phyloP scores from a whole-genome alignment of 352 stramenopile species.

The Phytophthora capsici region DNA sequence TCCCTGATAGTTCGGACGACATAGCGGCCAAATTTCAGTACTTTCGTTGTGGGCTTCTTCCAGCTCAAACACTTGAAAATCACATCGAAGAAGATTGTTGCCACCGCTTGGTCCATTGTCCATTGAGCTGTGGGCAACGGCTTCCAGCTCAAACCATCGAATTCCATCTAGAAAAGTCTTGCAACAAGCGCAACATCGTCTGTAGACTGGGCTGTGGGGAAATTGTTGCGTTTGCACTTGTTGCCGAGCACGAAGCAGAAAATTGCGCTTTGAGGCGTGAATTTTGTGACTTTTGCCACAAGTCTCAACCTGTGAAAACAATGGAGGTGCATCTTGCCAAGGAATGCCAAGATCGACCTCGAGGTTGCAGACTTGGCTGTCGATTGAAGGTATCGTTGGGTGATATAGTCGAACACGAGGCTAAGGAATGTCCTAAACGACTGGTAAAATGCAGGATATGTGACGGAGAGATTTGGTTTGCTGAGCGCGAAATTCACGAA shows the following conservation, averaged over 20 bases:
- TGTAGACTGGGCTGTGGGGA: constrained; percentile 69
- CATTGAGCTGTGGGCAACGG: constrained; percentile 67
- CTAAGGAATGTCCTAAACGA: constrained; percentile 58
- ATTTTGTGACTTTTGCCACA: constrained; percentile 66
- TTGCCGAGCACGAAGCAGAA: constrained; percentile 62
- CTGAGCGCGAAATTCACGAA: constrained; percentile 50
- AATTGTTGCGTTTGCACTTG: constrained; percentile 48
- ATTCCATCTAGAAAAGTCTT: constrained; percentile 58
- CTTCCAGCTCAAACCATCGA: constrained; percentile 45
- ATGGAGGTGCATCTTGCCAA: constrained; percentile 46
- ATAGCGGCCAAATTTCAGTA: background rate
- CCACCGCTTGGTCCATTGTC: constrained; percentile 63
- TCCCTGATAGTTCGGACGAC: too few relatives aligned
- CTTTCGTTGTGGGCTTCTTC: constrained; percentile 25
- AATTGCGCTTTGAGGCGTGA: constrained; percentile 50
- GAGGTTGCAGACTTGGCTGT: constrained; percentile 65
- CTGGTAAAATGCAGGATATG: constrained; percentile 67
- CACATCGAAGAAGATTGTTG: constrained; percentile 53
- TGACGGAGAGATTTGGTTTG: constrained; percentile 47
- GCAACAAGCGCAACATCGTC: constrained; percentile 60
- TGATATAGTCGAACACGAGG: constrained; percentile 46
- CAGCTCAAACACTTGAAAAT: background rate
- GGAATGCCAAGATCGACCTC: constrained; percentile 44
- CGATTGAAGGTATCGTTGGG: constrained; percentile 26
- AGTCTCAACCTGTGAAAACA: constrained; percentile 26